Evolutionary conservation across 345 rosid genomes (phyloP).

Genomic region (Toxicodendron radicans): DNA sequence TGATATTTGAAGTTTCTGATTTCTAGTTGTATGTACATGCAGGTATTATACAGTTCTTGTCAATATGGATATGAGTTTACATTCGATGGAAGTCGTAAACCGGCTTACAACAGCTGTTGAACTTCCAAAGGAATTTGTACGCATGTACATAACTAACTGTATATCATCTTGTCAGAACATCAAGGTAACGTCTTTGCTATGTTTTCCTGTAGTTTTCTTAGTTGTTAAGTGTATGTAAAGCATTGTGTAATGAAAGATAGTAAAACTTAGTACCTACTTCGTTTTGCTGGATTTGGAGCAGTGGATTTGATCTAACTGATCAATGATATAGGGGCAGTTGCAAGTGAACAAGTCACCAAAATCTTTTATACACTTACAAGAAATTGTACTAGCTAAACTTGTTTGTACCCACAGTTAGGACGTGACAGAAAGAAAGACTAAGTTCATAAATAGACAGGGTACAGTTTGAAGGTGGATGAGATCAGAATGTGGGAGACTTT

Average conservation of each 20-base stretch:
- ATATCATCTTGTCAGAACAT: conserved; percentile 90
- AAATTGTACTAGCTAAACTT: too few species aligned
- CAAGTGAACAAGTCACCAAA: background rate
- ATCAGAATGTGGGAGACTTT: background rate
- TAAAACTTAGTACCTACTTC: background rate
- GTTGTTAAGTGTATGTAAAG: background rate
- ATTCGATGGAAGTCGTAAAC: conserved; percentile 99
- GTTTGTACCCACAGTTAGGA: too few species aligned
- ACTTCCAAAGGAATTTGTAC: conserved; percentile 88
- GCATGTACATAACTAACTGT: conserved; percentile 92
- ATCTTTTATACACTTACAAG: too few species aligned
- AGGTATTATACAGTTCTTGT: conserved; percentile 90
- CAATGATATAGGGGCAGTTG: background rate
- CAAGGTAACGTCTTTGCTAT: conserved; percentile 53
- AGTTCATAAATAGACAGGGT: conserved; percentile 1
- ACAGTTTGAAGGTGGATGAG: background rate
- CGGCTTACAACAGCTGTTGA: conserved; percentile 93
- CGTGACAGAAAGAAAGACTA: background rate
- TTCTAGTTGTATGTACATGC: conserved; percentile 17
- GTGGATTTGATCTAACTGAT: background rate
- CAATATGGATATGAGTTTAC: conserved; percentile 96
- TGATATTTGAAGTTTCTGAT: conserved; percentile 20
- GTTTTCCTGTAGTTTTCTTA: conserved; percentile 9
- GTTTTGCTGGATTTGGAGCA: background rate
- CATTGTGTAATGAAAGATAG: conserved; percentile 4